A percentile compares a stretch with the other conserved stretches of the same genome.
phyloP scores from a whole-genome alignment of 345 rosid species.

The Gossypium raimondii region DNA sequence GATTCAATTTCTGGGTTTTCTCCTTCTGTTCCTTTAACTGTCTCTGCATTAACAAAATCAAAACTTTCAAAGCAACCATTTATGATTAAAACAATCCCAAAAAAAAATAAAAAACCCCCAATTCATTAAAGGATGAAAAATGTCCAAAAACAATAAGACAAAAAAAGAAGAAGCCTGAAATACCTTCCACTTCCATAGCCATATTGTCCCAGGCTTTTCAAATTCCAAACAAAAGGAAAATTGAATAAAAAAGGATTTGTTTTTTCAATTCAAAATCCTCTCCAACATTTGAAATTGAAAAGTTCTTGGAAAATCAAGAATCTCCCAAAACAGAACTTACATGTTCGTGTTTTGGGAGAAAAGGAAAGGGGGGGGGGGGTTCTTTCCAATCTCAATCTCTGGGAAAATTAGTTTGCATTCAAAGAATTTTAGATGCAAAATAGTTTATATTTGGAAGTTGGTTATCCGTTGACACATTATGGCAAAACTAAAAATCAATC shows the following conservation, averaged over 20 bases:
- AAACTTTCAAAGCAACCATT: neutral
- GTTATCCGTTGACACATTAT: constrained; percentile 28
- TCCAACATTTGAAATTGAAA: neutral
- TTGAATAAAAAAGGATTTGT: neutral
- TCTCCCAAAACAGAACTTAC: neutral
- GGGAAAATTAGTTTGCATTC: neutral
- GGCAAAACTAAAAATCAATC: constrained; percentile 9
- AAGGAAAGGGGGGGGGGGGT: neutral
- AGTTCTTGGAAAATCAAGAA: neutral
- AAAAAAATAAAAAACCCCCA: neutral
- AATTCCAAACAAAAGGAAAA: neutral
- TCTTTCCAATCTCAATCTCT: neutral
- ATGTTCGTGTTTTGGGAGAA: neutral
- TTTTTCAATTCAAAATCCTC: constrained; percentile 1
- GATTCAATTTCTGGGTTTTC: constrained; percentile 24
- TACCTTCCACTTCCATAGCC: constrained; percentile 22
- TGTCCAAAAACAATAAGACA: neutral
- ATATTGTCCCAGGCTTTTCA: constrained; percentile 16
- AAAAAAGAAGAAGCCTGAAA: neutral
- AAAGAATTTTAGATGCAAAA: neutral
- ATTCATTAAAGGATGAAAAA: neutral
- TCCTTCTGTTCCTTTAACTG: neutral
- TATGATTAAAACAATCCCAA: neutral
- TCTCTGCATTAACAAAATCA: constrained; percentile 11
- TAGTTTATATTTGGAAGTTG: constrained; percentile 31